Evolutionary conservation across 805 yeast genomes (phyloP), one percentile per base, ranked within the genome.

Genomic region (Saccharomycopsis sp.): DNA sequence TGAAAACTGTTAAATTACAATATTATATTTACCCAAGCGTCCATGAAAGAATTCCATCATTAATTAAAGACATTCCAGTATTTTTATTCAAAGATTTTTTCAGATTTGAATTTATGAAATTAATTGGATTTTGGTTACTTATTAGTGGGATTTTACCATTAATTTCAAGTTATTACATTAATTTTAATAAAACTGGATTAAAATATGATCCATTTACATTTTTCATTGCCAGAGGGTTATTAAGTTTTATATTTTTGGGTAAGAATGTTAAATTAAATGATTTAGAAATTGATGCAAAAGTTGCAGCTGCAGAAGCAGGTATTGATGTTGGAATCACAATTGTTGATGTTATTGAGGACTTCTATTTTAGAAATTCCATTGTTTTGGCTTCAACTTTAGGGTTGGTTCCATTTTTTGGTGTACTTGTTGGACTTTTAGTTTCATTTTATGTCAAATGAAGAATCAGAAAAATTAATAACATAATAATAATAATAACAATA

Each of bases 131-230:
- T n/a, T 61, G 66, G 65, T 28, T 44, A 16, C 5, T 27, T 3
- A 36, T 50, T 19, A 44, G 46, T 4, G 40, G 38, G 11, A 19
- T 41, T 23, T n/a, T 54, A 4, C 65, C 64, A 35, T 21, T 45
- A 11, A 38, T 57, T 31, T 50, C 55, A 32, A 48, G 60, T 22
- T 60, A 55, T 45, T 60, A 59, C 52, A 48, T 61, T 43, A 61
- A 61, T 50, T 61, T 60, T 33, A 53, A 54, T 31, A 49, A 49
- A 14, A 16, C 26, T 22, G 39, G 38, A 17, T 9, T 11, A 13
- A 41, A 24, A 14, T 68, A 58, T 58, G 85, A 78, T 58, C 82
- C 84, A 34, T 67, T 77, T 51, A 61, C 70, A 40, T 76, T 72
- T 58, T 71, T 72, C 46, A 59, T 77, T 53, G 50, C 66, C 42